Conservation (phyloP, 192 early-diverging fungal genomes). For the Helicostylum pulchrum region DNA sequence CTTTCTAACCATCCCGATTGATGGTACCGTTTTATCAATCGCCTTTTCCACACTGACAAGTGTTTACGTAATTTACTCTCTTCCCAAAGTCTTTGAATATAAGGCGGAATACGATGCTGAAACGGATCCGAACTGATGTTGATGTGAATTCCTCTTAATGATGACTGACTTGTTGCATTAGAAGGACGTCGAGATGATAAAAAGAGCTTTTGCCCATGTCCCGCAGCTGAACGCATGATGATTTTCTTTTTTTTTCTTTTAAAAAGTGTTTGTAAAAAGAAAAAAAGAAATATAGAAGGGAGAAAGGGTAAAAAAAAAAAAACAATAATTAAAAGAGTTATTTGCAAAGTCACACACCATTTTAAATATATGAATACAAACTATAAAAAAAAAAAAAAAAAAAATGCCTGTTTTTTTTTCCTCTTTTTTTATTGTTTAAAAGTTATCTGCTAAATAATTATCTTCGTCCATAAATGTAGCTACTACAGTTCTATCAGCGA, state of each 20-base stretch:
- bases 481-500: slow-evolving; percentile 90
- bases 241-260: too few relatives aligned
- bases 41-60: slow-evolving; percentile 2
- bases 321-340: background rate
- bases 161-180: background rate
- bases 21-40: slow-evolving; percentile 13
- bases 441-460: slow-evolving; percentile 64
- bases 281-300: background rate
- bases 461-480: slow-evolving; percentile 78
- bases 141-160: slow-evolving; percentile 35
- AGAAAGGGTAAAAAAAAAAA: background rate
- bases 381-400: background rate
- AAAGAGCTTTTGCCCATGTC: background rate
- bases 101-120: slow-evolving; percentile 35
- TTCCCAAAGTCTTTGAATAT: slow-evolving; percentile 36
- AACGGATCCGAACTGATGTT: slow-evolving; percentile 42
- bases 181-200: slow-evolving; percentile 2
- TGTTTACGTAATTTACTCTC: slow-evolving; percentile 22
- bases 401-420: background rate
- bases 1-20: slow-evolving; percentile 11
- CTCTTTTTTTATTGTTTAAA: slow-evolving; percentile 32
- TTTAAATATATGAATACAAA: background rate
- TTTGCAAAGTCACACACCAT: background rate
- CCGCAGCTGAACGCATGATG: background rate
- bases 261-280: too few relatives aligned